Evolutionary conservation across 2,329 filamentous ascomycete species (phyloP).

Genomic region (Colletotrichum karsti): DNA sequence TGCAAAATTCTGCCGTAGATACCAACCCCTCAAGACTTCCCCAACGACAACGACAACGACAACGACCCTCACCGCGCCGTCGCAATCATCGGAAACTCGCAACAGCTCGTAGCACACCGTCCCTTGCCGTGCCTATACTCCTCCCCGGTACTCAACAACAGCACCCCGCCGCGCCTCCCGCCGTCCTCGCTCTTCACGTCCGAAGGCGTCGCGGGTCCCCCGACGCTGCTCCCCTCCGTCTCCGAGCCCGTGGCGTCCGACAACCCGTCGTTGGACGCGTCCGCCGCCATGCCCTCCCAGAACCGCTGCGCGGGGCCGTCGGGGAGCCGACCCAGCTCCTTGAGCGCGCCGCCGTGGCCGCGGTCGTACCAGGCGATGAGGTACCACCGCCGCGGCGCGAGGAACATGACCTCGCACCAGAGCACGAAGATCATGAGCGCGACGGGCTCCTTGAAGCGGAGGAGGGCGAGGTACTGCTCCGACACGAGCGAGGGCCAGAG

Average conservation of each 20-base stretch:
- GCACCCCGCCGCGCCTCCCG: neutral
- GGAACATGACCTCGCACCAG: slow-evolving; percentile 25
- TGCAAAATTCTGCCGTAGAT: too few species aligned
- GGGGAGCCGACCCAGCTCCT: slow-evolving; percentile 5
- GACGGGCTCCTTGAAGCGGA: slow-evolving; percentile 15
- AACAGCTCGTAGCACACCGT: neutral
- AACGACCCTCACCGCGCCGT: neutral
- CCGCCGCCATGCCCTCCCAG: slow-evolving; percentile 15
- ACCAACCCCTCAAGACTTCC: too few species aligned
- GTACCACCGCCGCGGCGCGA: slow-evolving; percentile 24
- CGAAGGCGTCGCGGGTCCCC: neutral
- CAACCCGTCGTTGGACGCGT: neutral
- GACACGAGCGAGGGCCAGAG: slow-evolving; percentile 26
- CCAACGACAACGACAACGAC: too few species aligned
- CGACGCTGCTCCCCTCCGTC: neutral
- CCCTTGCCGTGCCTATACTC: neutral
- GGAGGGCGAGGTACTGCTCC: slow-evolving; percentile 20
- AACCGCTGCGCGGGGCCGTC: slow-evolving; percentile 6
- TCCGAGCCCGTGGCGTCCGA: slow-evolving; percentile 5
- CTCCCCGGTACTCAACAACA: slow-evolving; percentile 16
- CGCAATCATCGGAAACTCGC: neutral
- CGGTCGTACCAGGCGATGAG: slow-evolving; percentile 26
- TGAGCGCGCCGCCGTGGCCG: neutral
- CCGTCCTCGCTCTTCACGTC: neutral
- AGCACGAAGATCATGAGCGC: slow-evolving; percentile 26